Base-by-base conservation (phyloP, 306 rosid genomes). In the Astragalus glycyphyllos region DNA sequence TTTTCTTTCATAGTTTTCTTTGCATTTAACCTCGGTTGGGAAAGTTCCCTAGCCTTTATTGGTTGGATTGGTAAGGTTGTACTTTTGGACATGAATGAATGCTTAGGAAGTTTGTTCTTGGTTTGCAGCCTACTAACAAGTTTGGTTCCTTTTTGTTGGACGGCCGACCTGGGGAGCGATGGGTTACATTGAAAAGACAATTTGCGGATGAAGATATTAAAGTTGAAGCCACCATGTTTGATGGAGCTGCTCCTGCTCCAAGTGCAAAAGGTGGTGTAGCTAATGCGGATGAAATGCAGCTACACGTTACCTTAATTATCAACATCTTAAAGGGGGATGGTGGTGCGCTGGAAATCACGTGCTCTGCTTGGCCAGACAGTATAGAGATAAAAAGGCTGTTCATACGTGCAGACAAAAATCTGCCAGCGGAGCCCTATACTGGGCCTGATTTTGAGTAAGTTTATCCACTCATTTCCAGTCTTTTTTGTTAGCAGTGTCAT, bases 291-390 rank as follows among this genome's bases (percentile, higher is more conserved):
- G 89, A 89, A 38, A 64, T 82, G 81, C 74, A 84, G 67, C 90
- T 86, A 77, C 92, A 86, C 88, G 84, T 89, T 66, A 84, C 88
- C 57, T 47, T 86, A 68, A 60, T 88, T 75, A 85, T 94, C 44
- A 84, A 63, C 70, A 89, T 94, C 58, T 78, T 82, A 75, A 94
- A 90, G 82, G 86, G 80, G 54, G 82, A 58, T 38, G 78, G 79
- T 50, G 68, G 72, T 6, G 74, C 79, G 57, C 72, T 94, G 78
- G 96, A 90, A 82, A 72, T 94, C 58, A 34, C 69, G 80, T 90
- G 99, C 82, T 91, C 95, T 11, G 97, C 85, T 73, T 91, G 97
- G 99, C 89, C 88, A n/a, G 89, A 89, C 71, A 68, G 34, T 32
- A 63, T 91, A 23, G 92, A 83, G 83, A 87, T 90, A 40, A 77